A percentile compares a stretch with the other conserved stretches of the same genome.
phyloP scores from a whole-genome alignment of 805 yeast genomes.

The Vanderwaltozyma tropicalis region DNA sequence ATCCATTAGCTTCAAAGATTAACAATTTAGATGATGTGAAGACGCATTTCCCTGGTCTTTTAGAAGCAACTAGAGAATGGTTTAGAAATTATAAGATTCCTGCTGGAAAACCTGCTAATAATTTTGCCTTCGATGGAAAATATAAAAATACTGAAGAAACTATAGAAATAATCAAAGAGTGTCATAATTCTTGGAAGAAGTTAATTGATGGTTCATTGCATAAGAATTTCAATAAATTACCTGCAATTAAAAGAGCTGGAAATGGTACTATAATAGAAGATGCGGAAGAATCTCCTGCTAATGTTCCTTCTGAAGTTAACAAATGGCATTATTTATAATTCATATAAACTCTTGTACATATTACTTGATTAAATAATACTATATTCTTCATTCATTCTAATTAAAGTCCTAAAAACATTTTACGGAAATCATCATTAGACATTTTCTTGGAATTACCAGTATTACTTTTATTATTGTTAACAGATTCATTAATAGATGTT shows the following conservation, averaged over 20 bases:
- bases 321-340: conserved; percentile 19
- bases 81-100: conserved; percentile 78
- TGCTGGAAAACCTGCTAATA: conserved; percentile 66
- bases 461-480: neutral
- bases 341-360: neutral
- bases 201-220: conserved; percentile 38
- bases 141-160: conserved; percentile 51
- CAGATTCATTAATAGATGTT: neutral
- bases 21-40: conserved; percentile 62
- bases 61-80: conserved; percentile 65
- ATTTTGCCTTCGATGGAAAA: conserved; percentile 65
- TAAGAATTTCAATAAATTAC: conserved; percentile 24
- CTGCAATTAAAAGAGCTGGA: conserved; percentile 45
- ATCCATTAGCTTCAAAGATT: conserved; percentile 51
- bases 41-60: conserved; percentile 55
- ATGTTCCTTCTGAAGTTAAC: conserved; percentile 33
- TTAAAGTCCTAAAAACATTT: conserved; percentile 26
- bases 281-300: conserved; percentile 21
- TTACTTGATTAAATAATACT: conserved; percentile 4
- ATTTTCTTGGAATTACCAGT: conserved; percentile 9
- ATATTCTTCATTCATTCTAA: too few species aligned
- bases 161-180: conserved; percentile 47
- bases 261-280: conserved; percentile 27
- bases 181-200: conserved; percentile 57
- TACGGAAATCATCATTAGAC: conserved; percentile 32